Evolutionary conservation across 306 rosid species (phyloP), one percentile per base, ranked within the genome.

Genomic region (Rosa chinensis): DNA sequence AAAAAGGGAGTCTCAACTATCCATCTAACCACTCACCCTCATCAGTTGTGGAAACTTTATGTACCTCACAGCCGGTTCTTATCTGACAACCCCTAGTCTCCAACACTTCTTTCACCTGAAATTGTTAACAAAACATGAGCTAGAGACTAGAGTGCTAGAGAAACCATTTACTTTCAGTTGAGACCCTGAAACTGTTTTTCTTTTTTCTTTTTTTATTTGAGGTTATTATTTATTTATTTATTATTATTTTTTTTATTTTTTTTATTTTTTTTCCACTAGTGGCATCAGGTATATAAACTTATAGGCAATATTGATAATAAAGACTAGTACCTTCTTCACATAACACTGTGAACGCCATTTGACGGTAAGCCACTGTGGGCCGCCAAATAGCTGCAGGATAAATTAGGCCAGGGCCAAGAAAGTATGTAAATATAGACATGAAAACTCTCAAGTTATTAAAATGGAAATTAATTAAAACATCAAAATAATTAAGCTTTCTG

Each of bases 321-420:
- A 4, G 37, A 49, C 1, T 49, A 13, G 53, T 49, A 89, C 96
- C 94, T 88, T 92, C 72, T 81, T 85, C 62, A 92, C 91, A 68
- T 92, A 92, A 42, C 76, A 84, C 17, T 89, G 91, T 2, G 98
- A 94, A 48, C 97, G 88, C 79, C 90, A 69, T 82, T 77, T 85
- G 48, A 92, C 87, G 17, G 97, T 94, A 23, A 92, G 91, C 98
- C 98, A 94, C 55, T 94, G 97, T 47, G 98, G 97, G 73, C 93
- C 89, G 59, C 89, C 93, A 81, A 89, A 87, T 79, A 94, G 83
- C 98, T 94, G 83, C 59, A 79, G n/a, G 74, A 61, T 71, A 75
- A 78, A 75, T n/a, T 62, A 72, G 45, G 70, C 8, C 25, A 44
- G 72, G 62, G 21, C 43, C 43, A 45, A 47, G 39, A 48, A 50